These are phyloP conservation scores for Metschnikowia vanudenii DNA, from an alignment of 805 yeast genomes.

Conservation along the genomic window DNA sequence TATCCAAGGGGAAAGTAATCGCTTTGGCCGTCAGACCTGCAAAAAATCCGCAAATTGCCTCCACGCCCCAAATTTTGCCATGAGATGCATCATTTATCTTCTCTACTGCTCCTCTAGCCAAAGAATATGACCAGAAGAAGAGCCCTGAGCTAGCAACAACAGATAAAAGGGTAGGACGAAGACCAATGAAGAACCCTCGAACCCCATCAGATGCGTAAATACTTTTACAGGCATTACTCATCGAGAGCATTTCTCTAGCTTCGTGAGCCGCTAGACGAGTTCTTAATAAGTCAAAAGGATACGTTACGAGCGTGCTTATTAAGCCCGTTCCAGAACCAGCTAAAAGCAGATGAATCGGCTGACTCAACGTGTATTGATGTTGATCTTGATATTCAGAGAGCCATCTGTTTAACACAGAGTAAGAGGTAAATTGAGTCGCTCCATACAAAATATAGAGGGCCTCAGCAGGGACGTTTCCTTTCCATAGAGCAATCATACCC, in stretches of 20 bases:
- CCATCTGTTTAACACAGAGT: slow-evolving; percentile 50
- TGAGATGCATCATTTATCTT: slow-evolving; percentile 18
- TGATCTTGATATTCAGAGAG: slow-evolving; percentile 32
- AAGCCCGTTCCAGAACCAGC: slow-evolving; percentile 81
- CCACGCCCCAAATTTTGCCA: slow-evolving; percentile 36
- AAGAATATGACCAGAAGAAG: slow-evolving; percentile 69
- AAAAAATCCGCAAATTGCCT: slow-evolving; percentile 62
- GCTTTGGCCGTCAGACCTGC: slow-evolving; percentile 80
- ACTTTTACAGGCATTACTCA: slow-evolving; percentile 24
- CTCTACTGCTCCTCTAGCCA: slow-evolving; percentile 38
- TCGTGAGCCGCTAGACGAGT: slow-evolving; percentile 78
- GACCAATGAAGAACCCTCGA: slow-evolving; percentile 50
- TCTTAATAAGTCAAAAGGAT: slow-evolving; percentile 88
- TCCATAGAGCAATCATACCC: slow-evolving; percentile 83
- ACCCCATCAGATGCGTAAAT: slow-evolving; percentile 38
- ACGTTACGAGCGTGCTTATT: slow-evolving; percentile 67
- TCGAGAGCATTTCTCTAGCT: slow-evolving; percentile 35
- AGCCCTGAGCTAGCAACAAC: slow-evolving; percentile 71
- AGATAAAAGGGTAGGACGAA: slow-evolving; percentile 53
- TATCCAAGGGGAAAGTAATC: slow-evolving; percentile 80
- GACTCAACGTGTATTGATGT: slow-evolving; percentile 25
- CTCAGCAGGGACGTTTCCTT: slow-evolving; percentile 93
- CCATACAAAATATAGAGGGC: slow-evolving; percentile 83
- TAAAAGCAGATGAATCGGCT: slow-evolving; percentile 45
- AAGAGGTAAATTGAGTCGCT: slow-evolving; percentile 76